Base-by-base conservation (phyloP, 352 stramenopile genomes). In the Peronosclerospora sorghi region DNA sequence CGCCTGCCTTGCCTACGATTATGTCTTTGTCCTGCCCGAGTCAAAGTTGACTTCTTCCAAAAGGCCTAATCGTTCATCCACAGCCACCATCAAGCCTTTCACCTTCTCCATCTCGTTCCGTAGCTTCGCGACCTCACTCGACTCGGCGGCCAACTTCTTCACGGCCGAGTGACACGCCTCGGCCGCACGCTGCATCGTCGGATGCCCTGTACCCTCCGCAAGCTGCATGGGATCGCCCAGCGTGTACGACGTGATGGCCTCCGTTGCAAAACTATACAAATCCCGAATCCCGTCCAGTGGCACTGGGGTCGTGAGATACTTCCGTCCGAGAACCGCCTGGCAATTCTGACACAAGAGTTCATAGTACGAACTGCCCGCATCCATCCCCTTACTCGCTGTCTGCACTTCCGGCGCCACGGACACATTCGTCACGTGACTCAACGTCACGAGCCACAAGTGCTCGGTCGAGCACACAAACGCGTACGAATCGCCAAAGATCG, bases 401-500 rank as follows among this genome's bases (percentile, higher is more conserved):
- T 73, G 59, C 7, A 78, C 45, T 45, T 80, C 65, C 0, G 56
- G 47, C 0, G 59, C 45, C 17, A 64, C 12, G 1, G 65, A 54
- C 47, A 88, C 65, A 43, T 89, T 87, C 21, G 73, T 76, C 26
- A 80, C 76, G 26, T 68, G 73, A 50, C 65, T 80, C 41, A 92
- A 57, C 24, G 79, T 89, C 23, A 92, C 58, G 2, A 87, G 71
- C 53, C 79, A 59, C 37, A 86, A 57, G 29, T 83, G 59, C 6
- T 73, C 63, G 10, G 73, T 92, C n/a, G 75, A 85, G 38, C 65
- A 70, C 45, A 89, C 66, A 23, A 89, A 86, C 26, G 73, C 65
- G 44, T 87, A 88, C 34, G 76, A 89, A 54, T 92, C 79, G 14
- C 76, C 77, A 18, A 92, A 81, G 41, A 92, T 87, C 20, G 70